Evolutionary conservation across 345 rosid species (phyloP), one percentile per base, ranked within the genome.

Genomic region (Passiflora organensis): DNA sequence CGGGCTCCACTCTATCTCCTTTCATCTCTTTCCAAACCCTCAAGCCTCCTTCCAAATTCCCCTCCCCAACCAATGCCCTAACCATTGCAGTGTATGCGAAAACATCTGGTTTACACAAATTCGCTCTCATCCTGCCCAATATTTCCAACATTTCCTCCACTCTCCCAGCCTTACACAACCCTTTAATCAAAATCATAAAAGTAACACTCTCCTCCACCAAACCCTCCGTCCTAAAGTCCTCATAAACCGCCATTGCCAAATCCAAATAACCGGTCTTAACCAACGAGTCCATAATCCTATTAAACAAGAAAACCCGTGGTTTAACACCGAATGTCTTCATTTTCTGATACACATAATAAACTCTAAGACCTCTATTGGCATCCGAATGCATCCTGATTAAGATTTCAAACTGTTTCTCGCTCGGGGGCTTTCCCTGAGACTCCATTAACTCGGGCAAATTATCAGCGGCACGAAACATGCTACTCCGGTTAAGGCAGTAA

Each of bases 331-430:
- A 84, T 57, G 73, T 84, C 77, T 82, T 84, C 96, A 89, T 88
- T 76, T 91, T 91, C 70, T 84, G 82, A 62, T 89, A 91, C 49
- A 91, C 83, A 60, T 82, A 76, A 52, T 76, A 82, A 57, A 91
- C 82, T 62, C 99, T 81, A 44, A 76, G 81, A 32, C 96, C 96
- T 51, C 96, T 78, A 20, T 71, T 82, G 4, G 74, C 80, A 82
- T 88, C 99, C 12, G 70, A 63, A 67, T 91, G 99, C 99, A 91
- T 82, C 68, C 99, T 78, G 41, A 88, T 91, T 75, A 91, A 70
- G 65, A 91, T 91, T 66, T 91, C 94, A 36, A 91, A 91, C 41
- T 91, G 95, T 57, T 88, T 86, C 69, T 88, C 99, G 3, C 76
- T 75, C 0, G 96, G 96, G 0, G 72, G 77, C 53, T 78, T 82